Conservation (phyloP, 176 grass and related monocot species). For the Puya raimondii region DNA sequence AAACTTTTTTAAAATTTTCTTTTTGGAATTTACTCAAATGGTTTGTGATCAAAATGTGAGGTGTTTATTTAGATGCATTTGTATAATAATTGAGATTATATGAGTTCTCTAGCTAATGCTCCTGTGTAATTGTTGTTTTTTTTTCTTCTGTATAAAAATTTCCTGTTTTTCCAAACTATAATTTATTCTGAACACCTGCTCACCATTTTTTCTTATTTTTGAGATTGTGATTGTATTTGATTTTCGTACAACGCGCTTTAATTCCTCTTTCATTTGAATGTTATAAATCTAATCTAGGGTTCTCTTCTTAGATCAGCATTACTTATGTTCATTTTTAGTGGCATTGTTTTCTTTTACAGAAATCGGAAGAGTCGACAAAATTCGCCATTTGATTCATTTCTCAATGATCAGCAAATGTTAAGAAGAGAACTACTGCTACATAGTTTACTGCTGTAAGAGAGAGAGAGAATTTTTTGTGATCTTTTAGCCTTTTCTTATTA, state of each 20-base stretch:
- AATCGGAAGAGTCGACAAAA: not conserved
- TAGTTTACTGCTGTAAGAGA: not conserved
- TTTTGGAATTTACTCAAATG: not conserved
- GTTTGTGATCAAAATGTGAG: not conserved
- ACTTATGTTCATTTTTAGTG: too few species aligned
- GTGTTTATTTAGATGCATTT: too few species aligned
- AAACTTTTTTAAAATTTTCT: not conserved
- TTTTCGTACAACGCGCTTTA: too few species aligned
- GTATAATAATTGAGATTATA: not conserved
- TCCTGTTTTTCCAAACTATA: too few species aligned
- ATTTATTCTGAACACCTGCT: too few species aligned
- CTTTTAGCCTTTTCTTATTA: not conserved
- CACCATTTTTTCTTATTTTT: too few species aligned
- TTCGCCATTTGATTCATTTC: not conserved
- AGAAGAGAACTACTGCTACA: not conserved
- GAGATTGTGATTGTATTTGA: too few species aligned
- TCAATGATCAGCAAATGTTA: too few species aligned
- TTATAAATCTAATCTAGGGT: too few species aligned
- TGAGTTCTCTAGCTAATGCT: constrained; percentile 1
- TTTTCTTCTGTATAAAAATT: too few species aligned
- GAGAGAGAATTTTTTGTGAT: not conserved
- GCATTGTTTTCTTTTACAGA: not conserved
- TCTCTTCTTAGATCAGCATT: too few species aligned
- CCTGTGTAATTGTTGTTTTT: not conserved
- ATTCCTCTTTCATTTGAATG: too few species aligned